These are phyloP conservation scores for Pyrus pyrifolia DNA, from an alignment of 306 rosid genomes.

Conservation along the genomic window DNA sequence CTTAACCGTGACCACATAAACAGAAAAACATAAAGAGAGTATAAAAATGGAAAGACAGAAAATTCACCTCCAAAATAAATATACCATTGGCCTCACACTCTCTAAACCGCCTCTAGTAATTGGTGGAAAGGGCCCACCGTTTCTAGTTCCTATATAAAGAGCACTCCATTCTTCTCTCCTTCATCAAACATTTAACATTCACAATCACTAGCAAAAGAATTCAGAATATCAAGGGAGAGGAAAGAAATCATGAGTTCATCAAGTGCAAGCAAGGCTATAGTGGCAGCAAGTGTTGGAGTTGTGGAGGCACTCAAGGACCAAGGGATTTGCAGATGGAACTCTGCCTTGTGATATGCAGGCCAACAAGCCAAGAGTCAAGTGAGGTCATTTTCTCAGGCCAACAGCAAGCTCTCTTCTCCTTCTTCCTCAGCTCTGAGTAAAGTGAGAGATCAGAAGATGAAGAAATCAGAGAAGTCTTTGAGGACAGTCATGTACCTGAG, in stretches of 20 bases:
- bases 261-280: conserved; percentile 12
- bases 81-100: too few relatives aligned
- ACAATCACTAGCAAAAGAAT: background rate
- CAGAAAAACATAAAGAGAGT: too few relatives aligned
- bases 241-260: conserved; percentile 8
- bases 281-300: conserved; percentile 31
- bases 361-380: conserved; percentile 25
- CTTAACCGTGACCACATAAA: too few relatives aligned
- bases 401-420: conserved; percentile 18
- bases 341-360: conserved; percentile 9
- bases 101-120: too few relatives aligned
- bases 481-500: conserved; percentile 35
- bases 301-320: conserved; percentile 35
- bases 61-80: too few relatives aligned
- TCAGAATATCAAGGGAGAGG: background rate
- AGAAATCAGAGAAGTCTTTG: conserved; percentile 22
- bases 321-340: conserved; percentile 35
- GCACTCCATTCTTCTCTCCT: background rate
- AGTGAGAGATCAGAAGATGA: background rate
- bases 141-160: too few relatives aligned
- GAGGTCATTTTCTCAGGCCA: conserved; percentile 14
- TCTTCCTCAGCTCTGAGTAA: background rate
- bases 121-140: too few relatives aligned
- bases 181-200: background rate
- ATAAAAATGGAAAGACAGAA: too few relatives aligned